A percentile compares a stretch with the other conserved stretches of the same genome.
phyloP scores from a whole-genome alignment of 345 rosid species.

The Lepidium aucheri region DNA sequence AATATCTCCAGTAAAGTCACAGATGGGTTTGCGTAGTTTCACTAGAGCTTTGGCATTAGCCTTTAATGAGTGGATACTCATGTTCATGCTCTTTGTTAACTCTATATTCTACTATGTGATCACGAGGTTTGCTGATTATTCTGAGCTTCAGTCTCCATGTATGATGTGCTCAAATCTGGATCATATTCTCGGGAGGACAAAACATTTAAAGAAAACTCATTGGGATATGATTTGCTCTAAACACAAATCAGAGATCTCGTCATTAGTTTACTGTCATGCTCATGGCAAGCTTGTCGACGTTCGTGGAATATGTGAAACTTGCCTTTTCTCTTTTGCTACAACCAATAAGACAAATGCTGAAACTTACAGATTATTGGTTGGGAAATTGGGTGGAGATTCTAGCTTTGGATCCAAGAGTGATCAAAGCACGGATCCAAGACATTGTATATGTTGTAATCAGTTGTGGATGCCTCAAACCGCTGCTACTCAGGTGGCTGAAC shows the following conservation, averaged over 20 bases:
- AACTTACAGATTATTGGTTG: slow-evolving; percentile 74
- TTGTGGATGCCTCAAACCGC: slow-evolving; percentile 33
- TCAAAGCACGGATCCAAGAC: slow-evolving; percentile 21
- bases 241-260: slow-evolving; percentile 83
- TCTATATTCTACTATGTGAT: slow-evolving; percentile 56
- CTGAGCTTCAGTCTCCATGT: slow-evolving; percentile 62
- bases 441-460: slow-evolving; percentile 68
- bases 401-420: slow-evolving; percentile 26
- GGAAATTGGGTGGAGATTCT: slow-evolving; percentile 58
- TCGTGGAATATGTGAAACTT: slow-evolving; percentile 67
- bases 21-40: slow-evolving; percentile 33
- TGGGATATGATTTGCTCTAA: slow-evolving; percentile 69
- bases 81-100: slow-evolving; percentile 56
- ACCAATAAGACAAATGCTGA: slow-evolving; percentile 70
- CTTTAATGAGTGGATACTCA: slow-evolving; percentile 69
- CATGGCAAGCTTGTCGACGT: slow-evolving; percentile 76
- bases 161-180: slow-evolving; percentile 84
- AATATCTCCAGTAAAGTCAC: slow-evolving; percentile 36
- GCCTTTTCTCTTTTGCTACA: slow-evolving; percentile 75
- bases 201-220: slow-evolving; percentile 35
- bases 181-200: slow-evolving; percentile 47
- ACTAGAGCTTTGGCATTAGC: slow-evolving; percentile 54
- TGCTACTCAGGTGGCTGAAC: slow-evolving; percentile 24
- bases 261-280: slow-evolving; percentile 70
- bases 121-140: slow-evolving; percentile 54